These are phyloP conservation scores for Letharia columbiana DNA, from an alignment of 495 filamentous ascomycete genomes.

Conservation along the genomic window DNA sequence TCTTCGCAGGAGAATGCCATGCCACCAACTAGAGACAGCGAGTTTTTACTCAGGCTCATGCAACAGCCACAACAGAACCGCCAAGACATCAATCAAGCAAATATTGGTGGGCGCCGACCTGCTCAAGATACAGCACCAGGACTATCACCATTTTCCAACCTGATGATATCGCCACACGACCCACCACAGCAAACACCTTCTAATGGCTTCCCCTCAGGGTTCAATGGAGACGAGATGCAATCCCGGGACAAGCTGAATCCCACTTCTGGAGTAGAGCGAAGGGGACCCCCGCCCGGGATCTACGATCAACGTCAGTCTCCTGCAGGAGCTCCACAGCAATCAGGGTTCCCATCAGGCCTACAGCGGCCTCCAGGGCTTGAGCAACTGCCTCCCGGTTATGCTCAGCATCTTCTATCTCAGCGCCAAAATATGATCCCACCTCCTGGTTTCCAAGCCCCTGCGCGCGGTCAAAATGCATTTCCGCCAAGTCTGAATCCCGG, in stretches of 20 bases:
- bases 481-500: conserved; percentile 37
- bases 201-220: conserved; percentile 26
- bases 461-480: conserved; percentile 34
- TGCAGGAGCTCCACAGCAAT: conserved; percentile 15
- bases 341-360: conserved; percentile 19
- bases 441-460: conserved; percentile 37
- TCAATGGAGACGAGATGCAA: conserved; percentile 37
- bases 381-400: conserved; percentile 32
- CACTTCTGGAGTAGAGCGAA: conserved; percentile 21
- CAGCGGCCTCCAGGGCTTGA: conserved; percentile 45
- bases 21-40: conserved; percentile 38
- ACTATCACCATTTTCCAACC: conserved; percentile 38
- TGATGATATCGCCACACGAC: conserved; percentile 39
- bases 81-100: conserved; percentile 32
- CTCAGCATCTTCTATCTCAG: conserved; percentile 28
- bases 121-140: conserved; percentile 32
- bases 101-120: conserved; percentile 30
- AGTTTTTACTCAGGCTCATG: conserved; percentile 46
- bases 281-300: conserved; percentile 36
- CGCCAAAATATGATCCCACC: conserved; percentile 39
- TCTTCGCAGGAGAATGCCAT: conserved; percentile 25
- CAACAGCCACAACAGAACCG: conserved; percentile 46
- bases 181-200: conserved; percentile 36
- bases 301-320: conserved; percentile 31
- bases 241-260: conserved; percentile 33